Conservation (phyloP, 768 basidiomycete species). For the Gelatoporia subvermispora region DNA sequence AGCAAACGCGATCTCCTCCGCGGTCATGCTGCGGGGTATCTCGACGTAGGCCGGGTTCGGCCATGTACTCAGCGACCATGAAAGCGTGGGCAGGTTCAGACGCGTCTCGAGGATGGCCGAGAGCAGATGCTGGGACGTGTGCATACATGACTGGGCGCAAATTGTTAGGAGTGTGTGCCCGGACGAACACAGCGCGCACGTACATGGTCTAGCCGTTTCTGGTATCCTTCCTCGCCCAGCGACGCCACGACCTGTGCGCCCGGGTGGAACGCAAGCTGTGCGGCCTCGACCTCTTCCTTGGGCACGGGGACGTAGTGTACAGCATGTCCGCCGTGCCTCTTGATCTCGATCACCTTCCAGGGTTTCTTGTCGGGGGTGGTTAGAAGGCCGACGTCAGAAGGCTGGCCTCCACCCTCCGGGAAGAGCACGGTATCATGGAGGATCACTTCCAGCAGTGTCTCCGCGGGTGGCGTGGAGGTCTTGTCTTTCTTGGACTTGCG, state of each 20-base stretch:
- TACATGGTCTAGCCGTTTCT: slow-evolving; percentile 71
- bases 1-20: slow-evolving; percentile 55
- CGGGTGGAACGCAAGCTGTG: slow-evolving; percentile 42
- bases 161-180: neutral
- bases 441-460: slow-evolving; percentile 57
- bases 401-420: slow-evolving; percentile 82
- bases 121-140: slow-evolving; percentile 80
- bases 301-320: slow-evolving; percentile 62
- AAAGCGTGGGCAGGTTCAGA: slow-evolving; percentile 64
- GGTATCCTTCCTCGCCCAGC: slow-evolving; percentile 55
- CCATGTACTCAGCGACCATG: slow-evolving; percentile 72
- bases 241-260: slow-evolving; percentile 49
- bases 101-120: slow-evolving; percentile 72
- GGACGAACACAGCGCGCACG: slow-evolving; percentile 18
- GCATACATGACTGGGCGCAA: slow-evolving; percentile 64
- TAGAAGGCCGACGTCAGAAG: slow-evolving; percentile 65
- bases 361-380: slow-evolving; percentile 36
- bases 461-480: slow-evolving; percentile 43
- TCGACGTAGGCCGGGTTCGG: slow-evolving; percentile 76
- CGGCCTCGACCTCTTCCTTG: slow-evolving; percentile 35
- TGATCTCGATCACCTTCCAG: slow-evolving; percentile 62
- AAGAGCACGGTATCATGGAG: slow-evolving; percentile 77
- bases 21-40: slow-evolving; percentile 60
- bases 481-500: slow-evolving; percentile 45
- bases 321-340: slow-evolving; percentile 67